Percentiles rank a stretch among this genome's conserved stretches.
phyloP scores from a whole-genome alignment of 352 stramenopile genomes.

The Pythium phragmiticola region DNA sequence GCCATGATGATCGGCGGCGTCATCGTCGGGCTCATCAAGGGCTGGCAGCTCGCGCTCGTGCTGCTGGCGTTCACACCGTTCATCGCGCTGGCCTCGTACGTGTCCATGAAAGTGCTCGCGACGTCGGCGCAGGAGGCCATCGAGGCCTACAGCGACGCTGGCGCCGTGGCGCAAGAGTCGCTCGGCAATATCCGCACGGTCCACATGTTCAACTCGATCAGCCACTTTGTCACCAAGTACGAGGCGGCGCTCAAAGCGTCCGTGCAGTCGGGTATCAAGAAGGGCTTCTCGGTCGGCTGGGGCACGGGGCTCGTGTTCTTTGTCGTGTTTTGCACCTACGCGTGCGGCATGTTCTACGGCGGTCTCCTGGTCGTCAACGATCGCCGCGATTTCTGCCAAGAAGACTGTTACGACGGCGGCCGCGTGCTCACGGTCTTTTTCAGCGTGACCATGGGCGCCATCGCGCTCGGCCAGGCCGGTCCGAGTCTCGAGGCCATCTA shows the following conservation, averaged over 20 bases:
- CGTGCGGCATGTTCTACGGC: conserved; percentile 45
- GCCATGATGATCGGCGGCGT: conserved; percentile 37
- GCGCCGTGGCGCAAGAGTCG: conserved; percentile 36
- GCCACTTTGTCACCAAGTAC: conserved; percentile 31
- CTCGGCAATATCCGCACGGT: conserved; percentile 42
- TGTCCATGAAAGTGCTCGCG: conserved; percentile 7
- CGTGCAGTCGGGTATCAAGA: conserved; percentile 26
- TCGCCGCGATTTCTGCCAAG: conserved; percentile 10
- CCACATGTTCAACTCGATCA: conserved; percentile 39
- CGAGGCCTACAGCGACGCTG: conserved; percentile 35
- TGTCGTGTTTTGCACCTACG: conserved; percentile 39
- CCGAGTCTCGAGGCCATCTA: conserved; percentile 35
- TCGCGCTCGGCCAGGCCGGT: conserved; percentile 36
- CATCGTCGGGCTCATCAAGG: conserved; percentile 38
- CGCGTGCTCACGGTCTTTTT: conserved; percentile 39
- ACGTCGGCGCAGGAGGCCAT: conserved; percentile 19
- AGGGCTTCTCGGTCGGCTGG: conserved; percentile 29
- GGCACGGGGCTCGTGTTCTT: conserved; percentile 38
- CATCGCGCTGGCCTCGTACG: conserved; percentile 24
- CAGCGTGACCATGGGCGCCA: conserved; percentile 36
- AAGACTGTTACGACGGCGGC: conserved; percentile 32
- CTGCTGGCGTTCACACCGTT: conserved; percentile 38
- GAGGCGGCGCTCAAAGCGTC: conserved; percentile 23
- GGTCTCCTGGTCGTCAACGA: conserved; percentile 31
- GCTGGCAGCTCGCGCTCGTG: conserved; percentile 45